These are phyloP conservation scores for Nicotiana otophora DNA, from an alignment of 257 asterid genomes.

Conservation along the genomic window DNA sequence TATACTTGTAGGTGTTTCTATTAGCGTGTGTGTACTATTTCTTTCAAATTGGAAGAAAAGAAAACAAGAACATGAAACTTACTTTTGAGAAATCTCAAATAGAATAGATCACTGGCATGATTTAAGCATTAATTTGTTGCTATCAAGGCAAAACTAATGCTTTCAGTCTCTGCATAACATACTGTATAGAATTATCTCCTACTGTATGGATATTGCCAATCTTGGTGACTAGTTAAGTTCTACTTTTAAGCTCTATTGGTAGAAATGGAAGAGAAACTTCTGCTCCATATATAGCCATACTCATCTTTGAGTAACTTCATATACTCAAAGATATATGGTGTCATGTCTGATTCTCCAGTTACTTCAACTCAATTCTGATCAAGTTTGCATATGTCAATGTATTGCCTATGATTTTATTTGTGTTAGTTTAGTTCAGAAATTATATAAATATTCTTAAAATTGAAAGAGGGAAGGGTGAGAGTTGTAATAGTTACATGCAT, in stretches of 20 bases:
- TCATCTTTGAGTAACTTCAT: not conserved
- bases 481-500: not conserved
- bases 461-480: too few relatives aligned
- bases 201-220: not conserved
- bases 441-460: not conserved
- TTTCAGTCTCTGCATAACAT: not conserved
- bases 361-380: not conserved
- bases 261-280: not conserved
- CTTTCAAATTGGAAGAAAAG: too few relatives aligned
- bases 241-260: not conserved
- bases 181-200: not conserved
- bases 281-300: not conserved
- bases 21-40: not conserved
- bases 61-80: too few relatives aligned
- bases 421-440: not conserved
- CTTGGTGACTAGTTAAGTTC: not conserved
- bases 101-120: not conserved
- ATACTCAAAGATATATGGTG: not conserved
- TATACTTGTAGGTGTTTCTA: not conserved
- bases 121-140: not conserved
- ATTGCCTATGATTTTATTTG: not conserved
- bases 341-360: not conserved
- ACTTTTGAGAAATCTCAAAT: too few relatives aligned
- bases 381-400: not conserved
- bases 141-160: not conserved